These are phyloP conservation scores for Phascolomyces articulosus DNA, from an alignment of 371 early-diverging fungal genomes.

Conservation along the genomic window DNA sequence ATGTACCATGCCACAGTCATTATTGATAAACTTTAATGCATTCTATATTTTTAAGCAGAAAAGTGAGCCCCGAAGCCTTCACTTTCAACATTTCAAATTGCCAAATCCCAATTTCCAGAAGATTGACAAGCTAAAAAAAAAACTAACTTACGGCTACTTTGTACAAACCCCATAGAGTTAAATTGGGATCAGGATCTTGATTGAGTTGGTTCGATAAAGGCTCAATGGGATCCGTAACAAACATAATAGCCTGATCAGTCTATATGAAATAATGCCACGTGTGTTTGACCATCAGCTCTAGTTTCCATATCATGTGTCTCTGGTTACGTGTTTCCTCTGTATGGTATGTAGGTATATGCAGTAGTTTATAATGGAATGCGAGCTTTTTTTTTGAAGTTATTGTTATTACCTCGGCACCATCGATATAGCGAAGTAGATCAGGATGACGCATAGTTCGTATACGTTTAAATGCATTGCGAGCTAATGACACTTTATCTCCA, in stretches of 20 bases:
- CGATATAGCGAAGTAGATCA: constrained; percentile 80
- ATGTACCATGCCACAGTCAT: constrained; percentile 86
- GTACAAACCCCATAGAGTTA: constrained; percentile 86
- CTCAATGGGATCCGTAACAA: constrained; percentile 87
- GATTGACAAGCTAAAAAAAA: too few species aligned
- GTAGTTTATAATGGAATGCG: too few species aligned
- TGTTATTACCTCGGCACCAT: constrained; percentile 79
- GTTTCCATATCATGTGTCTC: too few species aligned
- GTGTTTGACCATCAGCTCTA: too few species aligned
- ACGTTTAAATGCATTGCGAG: constrained; percentile 87
- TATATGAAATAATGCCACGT: constrained; percentile 25
- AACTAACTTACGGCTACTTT: constrained; percentile 78
- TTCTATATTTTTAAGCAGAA: too few species aligned
- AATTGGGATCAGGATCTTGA: constrained; percentile 61
- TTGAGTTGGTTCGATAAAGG: constrained; percentile 70
- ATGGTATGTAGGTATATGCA: too few species aligned
- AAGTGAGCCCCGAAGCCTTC: too few species aligned
- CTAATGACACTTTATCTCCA: constrained; percentile 72
- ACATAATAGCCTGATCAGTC: constrained; percentile 86
- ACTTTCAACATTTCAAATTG: too few species aligned
- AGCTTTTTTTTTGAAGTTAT: neutral
- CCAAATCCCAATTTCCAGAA: too few species aligned
- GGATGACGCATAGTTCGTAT: constrained; percentile 93
- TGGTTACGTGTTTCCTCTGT: too few species aligned
- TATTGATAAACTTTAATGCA: constrained; percentile 85